Conservation (phyloP, 2,329 filamentous ascomycete species). For the Pestalotiopsis sp. region DNA sequence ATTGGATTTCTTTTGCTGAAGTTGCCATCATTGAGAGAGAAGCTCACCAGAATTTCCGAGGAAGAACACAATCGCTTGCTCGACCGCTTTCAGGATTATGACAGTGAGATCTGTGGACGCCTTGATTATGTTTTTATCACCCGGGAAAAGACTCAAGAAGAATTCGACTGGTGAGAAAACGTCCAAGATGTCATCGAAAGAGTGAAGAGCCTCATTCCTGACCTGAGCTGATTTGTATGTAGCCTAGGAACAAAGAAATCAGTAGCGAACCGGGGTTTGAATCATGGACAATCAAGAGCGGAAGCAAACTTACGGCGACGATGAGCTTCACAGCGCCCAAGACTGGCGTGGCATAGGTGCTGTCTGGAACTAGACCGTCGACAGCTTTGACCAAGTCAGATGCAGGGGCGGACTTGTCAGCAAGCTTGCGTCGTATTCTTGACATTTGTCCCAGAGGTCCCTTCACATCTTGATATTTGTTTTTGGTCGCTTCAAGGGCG, state of each 20-base stretch:
- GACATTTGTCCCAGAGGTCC: not conserved
- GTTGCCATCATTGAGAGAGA: not conserved
- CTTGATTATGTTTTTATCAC: constrained; percentile 3
- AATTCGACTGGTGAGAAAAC: constrained; percentile 17
- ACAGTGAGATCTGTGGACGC: constrained; percentile 11
- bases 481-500: constrained; percentile 4
- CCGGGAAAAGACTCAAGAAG: constrained; percentile 11
- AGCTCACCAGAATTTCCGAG: constrained; percentile 6
- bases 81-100: constrained; percentile 10
- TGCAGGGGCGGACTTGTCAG: constrained; percentile 13
- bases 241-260: not conserved
- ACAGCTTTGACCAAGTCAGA: not conserved
- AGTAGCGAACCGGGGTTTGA: no score
- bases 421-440: constrained; percentile 8
- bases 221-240: not conserved
- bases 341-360: not conserved
- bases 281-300: no score
- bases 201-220: not conserved
- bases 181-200: constrained; percentile 11
- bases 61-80: constrained; percentile 12
- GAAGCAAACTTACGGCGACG: not conserved
- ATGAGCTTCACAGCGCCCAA: not conserved
- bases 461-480: constrained; percentile 6
- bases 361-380: not conserved
- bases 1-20: not conserved